phyloP scores from a whole-genome alignment of 768 basidiomycete species.

The Suillus luteus region DNA sequence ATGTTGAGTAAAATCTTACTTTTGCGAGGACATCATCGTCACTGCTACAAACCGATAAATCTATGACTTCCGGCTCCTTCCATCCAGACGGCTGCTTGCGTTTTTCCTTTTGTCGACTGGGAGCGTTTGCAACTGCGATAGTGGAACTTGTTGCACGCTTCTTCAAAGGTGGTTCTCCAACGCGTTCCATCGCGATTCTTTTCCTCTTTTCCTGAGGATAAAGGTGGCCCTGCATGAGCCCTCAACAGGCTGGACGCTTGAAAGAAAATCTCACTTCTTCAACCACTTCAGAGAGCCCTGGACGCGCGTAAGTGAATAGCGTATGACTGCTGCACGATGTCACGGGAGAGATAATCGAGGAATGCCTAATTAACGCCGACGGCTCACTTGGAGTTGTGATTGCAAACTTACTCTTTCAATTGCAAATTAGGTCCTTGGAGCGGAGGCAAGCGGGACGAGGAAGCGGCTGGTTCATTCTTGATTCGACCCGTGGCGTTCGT shows the following conservation, averaged over 20 bases:
- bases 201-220: constrained; percentile 25
- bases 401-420: constrained; percentile 4
- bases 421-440: neutral
- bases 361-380: constrained; percentile 9
- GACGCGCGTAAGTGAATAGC: constrained; percentile 3
- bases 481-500: constrained; percentile 16
- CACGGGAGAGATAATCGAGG: constrained; percentile 2
- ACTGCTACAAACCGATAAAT: constrained; percentile 30
- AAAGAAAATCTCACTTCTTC: constrained; percentile 29
- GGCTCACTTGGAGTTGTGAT: constrained; percentile 12
- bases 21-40: constrained; percentile 27
- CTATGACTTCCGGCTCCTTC: constrained; percentile 23
- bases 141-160: constrained; percentile 25
- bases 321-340: constrained; percentile 4
- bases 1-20: constrained; percentile 16
- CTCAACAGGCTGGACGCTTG: constrained; percentile 20
- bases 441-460: constrained; percentile 13
- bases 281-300: neutral
- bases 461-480: constrained; percentile 12
- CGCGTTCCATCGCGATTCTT: constrained; percentile 14
- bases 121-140: constrained; percentile 18
- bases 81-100: constrained; percentile 20
- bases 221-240: constrained; percentile 8
- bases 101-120: constrained; percentile 21
- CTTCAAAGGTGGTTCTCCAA: constrained; percentile 19